A percentile compares a stretch with the other conserved stretches of the same genome.
Evolutionary conservation across 176 grass and related monocot genomes (phyloP).

Genomic region (Olyra latifolia): DNA sequence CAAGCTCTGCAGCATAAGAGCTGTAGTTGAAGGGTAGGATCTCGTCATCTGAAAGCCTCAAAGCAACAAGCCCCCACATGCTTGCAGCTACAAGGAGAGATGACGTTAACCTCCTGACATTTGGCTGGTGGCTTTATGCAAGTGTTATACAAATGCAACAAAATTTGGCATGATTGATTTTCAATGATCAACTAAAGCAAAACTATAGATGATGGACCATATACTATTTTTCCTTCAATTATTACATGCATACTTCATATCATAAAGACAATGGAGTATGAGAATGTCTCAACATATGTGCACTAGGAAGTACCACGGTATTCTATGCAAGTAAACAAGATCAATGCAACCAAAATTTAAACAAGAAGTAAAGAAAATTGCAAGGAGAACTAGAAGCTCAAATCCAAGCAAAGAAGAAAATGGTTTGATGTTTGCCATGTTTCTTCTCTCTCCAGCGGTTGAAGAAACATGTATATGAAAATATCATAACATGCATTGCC

Average conservation of each 20-base stretch:
- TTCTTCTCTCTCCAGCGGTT: conserved; percentile 5
- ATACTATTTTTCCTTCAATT: neutral
- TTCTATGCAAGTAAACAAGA: conserved; percentile 4
- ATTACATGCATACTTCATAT: neutral
- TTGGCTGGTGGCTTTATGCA: neutral
- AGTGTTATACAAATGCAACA: neutral
- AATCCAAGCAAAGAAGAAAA: neutral
- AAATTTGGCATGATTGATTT: neutral
- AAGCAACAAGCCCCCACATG: conserved; percentile 83
- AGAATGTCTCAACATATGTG: neutral
- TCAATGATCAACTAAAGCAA: neutral
- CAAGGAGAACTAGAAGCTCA: neutral
- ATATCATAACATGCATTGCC: neutral
- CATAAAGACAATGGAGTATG: neutral
- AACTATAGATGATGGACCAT: neutral
- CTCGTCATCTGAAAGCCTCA: conserved; percentile 85
- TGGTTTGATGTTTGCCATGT: neutral
- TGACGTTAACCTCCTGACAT: conserved; percentile 11
- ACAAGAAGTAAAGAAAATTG: neutral
- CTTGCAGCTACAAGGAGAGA: conserved; percentile 55
- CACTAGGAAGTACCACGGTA: neutral
- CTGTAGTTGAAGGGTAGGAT: conserved; percentile 86
- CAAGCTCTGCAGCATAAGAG: conserved; percentile 61
- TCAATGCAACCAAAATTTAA: neutral
- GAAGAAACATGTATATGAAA: neutral